Evolutionary conservation across 805 yeast species (phyloP), one percentile per base, ranked within the genome.

Genomic region (Metschnikowia arizonensis): DNA sequence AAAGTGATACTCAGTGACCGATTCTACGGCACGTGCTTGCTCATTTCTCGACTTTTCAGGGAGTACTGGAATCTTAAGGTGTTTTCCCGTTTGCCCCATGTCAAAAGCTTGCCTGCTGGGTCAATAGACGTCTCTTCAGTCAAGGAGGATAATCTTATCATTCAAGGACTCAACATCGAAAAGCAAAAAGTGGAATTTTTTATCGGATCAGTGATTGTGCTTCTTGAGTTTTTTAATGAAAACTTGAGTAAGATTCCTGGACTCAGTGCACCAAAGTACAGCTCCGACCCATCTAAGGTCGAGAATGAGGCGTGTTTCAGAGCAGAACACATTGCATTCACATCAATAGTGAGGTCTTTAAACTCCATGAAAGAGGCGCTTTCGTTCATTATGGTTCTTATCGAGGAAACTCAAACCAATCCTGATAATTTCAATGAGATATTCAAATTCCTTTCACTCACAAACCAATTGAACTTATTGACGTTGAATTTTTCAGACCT

Each of bases 1-100:
- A 83, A 82, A 61, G 96, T 91, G n/a, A 80, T 86, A 25, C 74
- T 93, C 49, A 87, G 96, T 65, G 95, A 96, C 55, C 73, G 97
- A 54, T 89, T 90, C 57, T 90, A 88, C 61, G 98, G 97, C 38
- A 78, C 88, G 14, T 83, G 91, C 11, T 74, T 88, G 21, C 77
- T 89, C 47, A 71, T 89, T 26, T 77, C 96, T 1, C 77, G 98
- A 54, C 64, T 90, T 14, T 79, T 91, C 50, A 77, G 95, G 51
- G 83, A 82, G 15, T 72, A 81, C 38, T 93, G 99, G 99, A 74
- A 74, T 45, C 71, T 71, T 29, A 82, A 79, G 43, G 85, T 90
- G 2, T 86, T 91, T 54, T 64, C 68, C 15, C 59, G 72, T 6
- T 63, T 70, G 49, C 73, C 73, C 18, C 66, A 75, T 47, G 62